Conservation (phyloP, 2,329 filamentous ascomycete species). For the Alternaria novae-zelandiae region DNA sequence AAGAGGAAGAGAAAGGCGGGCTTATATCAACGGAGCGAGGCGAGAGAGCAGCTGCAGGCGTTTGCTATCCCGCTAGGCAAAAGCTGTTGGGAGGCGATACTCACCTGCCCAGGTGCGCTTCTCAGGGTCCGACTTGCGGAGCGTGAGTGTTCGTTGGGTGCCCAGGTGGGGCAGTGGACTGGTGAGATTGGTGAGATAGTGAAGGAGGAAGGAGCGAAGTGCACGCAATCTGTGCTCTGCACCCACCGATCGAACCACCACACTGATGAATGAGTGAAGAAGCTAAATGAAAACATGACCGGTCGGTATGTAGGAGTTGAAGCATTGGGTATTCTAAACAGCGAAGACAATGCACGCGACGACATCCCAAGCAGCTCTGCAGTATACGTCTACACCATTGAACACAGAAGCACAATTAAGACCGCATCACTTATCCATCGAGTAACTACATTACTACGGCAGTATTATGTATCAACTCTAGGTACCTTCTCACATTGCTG, state of each 20-base stretch:
- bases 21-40: neutral
- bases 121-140: neutral
- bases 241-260: neutral
- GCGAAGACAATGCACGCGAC: neutral
- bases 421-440: neutral
- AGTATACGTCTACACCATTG: neutral
- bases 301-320: neutral
- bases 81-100: neutral
- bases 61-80: neutral
- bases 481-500: neutral
- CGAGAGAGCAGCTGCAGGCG: neutral
- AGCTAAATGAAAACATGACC: neutral
- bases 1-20: neutral
- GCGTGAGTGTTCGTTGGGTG: neutral
- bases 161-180: neutral
- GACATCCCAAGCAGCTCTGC: neutral
- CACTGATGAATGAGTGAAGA: neutral
- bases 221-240: neutral
- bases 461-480: neutral
- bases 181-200: neutral
- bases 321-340: neutral
- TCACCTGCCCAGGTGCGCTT: neutral
- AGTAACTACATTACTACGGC: neutral
- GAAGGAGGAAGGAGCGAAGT: conserved; percentile 1
- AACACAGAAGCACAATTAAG: neutral